Evolutionary conservation across 305 asterid genomes (phyloP).

Genomic region (Fraxinus sp.): DNA sequence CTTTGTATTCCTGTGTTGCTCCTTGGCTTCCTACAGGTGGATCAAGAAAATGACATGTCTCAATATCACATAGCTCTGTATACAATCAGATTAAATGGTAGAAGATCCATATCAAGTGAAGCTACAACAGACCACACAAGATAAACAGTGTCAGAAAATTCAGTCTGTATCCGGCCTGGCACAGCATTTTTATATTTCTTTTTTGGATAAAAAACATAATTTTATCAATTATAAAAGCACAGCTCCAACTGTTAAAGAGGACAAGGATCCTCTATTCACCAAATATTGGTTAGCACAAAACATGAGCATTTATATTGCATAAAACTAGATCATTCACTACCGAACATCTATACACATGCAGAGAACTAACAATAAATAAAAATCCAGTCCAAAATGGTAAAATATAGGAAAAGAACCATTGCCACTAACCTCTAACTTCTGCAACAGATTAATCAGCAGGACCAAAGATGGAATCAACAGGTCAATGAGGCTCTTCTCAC

Average conservation of each 20-base stretch:
- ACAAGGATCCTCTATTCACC: background rate
- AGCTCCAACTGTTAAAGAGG: background rate
- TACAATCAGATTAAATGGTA: background rate
- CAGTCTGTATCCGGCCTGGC: background rate
- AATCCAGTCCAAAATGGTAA: background rate
- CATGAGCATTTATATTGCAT: background rate
- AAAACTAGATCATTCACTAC: background rate
- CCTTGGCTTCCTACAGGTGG: slow-evolving; percentile 64
- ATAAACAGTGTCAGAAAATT: background rate
- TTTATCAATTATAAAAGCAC: background rate
- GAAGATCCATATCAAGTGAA: background rate
- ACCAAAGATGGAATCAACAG: slow-evolving; percentile 82
- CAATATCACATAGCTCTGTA: background rate
- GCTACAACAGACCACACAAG: background rate
- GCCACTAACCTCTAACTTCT: slow-evolving; percentile 58
- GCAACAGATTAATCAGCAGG: slow-evolving; percentile 77
- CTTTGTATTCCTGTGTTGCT: slow-evolving; percentile 94
- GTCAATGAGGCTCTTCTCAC: slow-evolving; percentile 83
- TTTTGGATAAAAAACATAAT: background rate
- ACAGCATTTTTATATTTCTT: background rate
- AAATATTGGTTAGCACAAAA: background rate
- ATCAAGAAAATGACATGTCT: slow-evolving; percentile 25
- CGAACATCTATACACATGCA: background rate
- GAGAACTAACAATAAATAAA: background rate
- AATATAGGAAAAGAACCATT: background rate